Conservation (phyloP, 1,284 basidiomycete species). For the Acaromyces ingoldii region DNA sequence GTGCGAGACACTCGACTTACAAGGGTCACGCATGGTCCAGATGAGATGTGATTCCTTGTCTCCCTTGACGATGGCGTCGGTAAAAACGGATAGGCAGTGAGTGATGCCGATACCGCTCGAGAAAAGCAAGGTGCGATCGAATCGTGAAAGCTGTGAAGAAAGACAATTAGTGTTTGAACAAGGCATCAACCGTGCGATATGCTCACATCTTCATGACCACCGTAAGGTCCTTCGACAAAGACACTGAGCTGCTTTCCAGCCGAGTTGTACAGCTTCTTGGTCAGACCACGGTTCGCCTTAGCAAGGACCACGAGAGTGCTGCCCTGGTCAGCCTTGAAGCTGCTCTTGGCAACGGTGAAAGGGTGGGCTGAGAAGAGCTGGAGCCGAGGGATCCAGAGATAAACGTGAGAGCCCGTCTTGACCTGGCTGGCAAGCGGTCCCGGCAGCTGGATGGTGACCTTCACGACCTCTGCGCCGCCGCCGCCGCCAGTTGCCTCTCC, state of each 20-base stretch:
- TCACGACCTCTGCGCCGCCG: neutral
- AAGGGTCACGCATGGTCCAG: neutral
- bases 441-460: neutral
- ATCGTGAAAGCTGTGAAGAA: neutral
- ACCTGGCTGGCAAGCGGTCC: neutral
- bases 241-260: conserved; percentile 8
- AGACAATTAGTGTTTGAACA: neutral
- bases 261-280: conserved; percentile 10
- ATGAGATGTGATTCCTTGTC: neutral
- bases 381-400: conserved; percentile 22
- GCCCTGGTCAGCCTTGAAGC: neutral
- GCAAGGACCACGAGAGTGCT: conserved; percentile 22
- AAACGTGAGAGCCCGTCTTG: conserved; percentile 2
- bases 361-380: conserved; percentile 31
- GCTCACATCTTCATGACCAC: conserved; percentile 13
- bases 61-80: neutral
- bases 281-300: conserved; percentile 23
- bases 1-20: neutral
- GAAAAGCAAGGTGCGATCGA: conserved; percentile 14
- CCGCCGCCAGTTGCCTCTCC: too few relatives aligned
- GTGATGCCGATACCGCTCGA: conserved; percentile 34
- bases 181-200: neutral
- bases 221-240: conserved; percentile 32
- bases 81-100: conserved; percentile 23
- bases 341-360: conserved; percentile 23